Base-by-base conservation (phyloP, 2,329 filamentous ascomycete species). In the Colletotrichum lindemuthianum region DNA sequence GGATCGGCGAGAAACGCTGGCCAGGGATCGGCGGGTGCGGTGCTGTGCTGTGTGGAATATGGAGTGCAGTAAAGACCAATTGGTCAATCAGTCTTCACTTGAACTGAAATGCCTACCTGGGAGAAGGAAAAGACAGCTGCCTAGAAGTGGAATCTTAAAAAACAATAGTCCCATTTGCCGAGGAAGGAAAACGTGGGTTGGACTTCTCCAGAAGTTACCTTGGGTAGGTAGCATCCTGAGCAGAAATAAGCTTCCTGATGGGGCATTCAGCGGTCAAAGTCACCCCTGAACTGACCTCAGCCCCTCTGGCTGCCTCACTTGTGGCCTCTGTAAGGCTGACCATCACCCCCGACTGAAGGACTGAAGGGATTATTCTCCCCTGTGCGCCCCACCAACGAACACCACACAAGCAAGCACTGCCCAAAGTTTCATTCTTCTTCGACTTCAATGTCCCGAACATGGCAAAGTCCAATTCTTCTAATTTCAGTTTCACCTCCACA, bases 221-320 rank as follows among this genome's bases (percentile, higher is more conserved):
- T 24, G 4, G 4, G 3, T 24, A 24, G 24, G 24, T 24, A 24
- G 24, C 24, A 5, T 24, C 24, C 24, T 24, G 24, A 24, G 24
- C 24, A 24, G 32, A 9, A 49, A 40, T 10, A 60, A 64, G 50
- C 57, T 64, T 60, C 55, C 24, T 24, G 32, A 60, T 55, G n/a
- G 8, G 11, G 34, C 13, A 24, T 53, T 9, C 24, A n/a, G 10
- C 34, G 10, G 41, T 33, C 32, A 15, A 16, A 55, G 11, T 36
- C 16, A 24, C 34, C 56, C 43, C 43, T 47, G 6, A 36, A 15
- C 24, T 24, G 24, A 5, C 24, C 24, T 24, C 24, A 32, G 15
- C 34, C 48, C 15, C 16, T 51, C 48, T 34, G 39, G 39, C 39
- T 41, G 4, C 39, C 39, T 41, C 39, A 41, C 39, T 1, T n/a